Conservation (phyloP, 192 early-diverging fungal species). For the Podila epicladia region DNA sequence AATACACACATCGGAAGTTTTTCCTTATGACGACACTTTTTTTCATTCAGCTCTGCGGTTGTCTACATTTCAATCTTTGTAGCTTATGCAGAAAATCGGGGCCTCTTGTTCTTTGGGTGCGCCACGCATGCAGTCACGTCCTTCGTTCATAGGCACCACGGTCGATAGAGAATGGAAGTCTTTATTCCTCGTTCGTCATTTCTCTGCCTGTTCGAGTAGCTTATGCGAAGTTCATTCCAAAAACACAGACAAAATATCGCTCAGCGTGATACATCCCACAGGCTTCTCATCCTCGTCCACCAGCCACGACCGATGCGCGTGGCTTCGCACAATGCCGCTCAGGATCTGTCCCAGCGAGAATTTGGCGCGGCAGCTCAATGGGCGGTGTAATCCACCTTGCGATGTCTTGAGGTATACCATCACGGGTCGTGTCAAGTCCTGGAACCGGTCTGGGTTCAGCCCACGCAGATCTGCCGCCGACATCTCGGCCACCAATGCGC, state of each 20-base stretch:
- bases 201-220: no score
- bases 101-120: no score
- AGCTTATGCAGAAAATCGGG: no score
- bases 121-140: no score
- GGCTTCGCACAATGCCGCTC: conserved; percentile 56
- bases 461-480: conserved; percentile 81
- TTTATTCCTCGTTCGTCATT: no score
- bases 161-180: no score
- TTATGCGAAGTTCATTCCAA: conserved; percentile 8
- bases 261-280: conserved; percentile 78
- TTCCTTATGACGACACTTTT: no score
- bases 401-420: conserved; percentile 68
- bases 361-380: conserved; percentile 58
- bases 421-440: conserved; percentile 68
- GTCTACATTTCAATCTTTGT: no score
- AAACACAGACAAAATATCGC: conserved; percentile 71
- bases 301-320: conserved; percentile 75
- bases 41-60: no score
- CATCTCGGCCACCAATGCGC: conserved; percentile 70
- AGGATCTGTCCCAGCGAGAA: conserved; percentile 68
- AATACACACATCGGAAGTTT: no score
- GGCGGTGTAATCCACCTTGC: conserved; percentile 62
- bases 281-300: conserved; percentile 62
- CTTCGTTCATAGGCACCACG: no score
- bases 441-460: conserved; percentile 64